A percentile compares a stretch with the other conserved stretches of the same genome.
phyloP scores from a whole-genome alignment of 1,284 basidiomycete species.

The Macrocybe sp. region DNA sequence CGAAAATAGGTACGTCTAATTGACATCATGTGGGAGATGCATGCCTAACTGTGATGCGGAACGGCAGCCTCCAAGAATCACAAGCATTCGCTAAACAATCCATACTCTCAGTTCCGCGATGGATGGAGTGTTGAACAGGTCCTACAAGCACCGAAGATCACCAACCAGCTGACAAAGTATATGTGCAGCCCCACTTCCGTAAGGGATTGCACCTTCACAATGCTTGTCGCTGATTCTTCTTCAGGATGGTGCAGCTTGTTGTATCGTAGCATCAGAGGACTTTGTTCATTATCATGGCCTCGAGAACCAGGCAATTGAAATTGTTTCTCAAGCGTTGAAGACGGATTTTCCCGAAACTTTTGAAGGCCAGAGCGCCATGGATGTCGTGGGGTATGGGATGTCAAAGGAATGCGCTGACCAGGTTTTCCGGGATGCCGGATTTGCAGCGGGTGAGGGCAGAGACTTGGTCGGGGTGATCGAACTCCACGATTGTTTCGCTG shows the following conservation, averaged over 20 bases:
- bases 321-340: constrained; percentile 57
- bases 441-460: constrained; percentile 56
- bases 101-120: constrained; percentile 81
- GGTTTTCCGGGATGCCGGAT: constrained; percentile 71
- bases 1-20: constrained; percentile 61
- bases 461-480: constrained; percentile 83
- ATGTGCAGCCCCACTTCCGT: constrained; percentile 88
- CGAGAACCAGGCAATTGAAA: constrained; percentile 85
- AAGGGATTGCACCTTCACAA: constrained; percentile 5
- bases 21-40: background rate
- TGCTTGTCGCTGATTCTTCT: constrained; percentile 3
- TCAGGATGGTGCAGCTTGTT: constrained; percentile 73
- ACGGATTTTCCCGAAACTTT: constrained; percentile 66
- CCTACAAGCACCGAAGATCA: constrained; percentile 61
- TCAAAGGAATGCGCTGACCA: constrained; percentile 65
- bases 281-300: constrained; percentile 74
- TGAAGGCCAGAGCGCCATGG: constrained; percentile 65
- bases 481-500: constrained; percentile 81
- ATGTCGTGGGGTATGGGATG: constrained; percentile 74
- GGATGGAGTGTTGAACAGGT: constrained; percentile 74
- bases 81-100: constrained; percentile 76
- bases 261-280: constrained; percentile 75
- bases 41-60: background rate
- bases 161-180: constrained; percentile 72
- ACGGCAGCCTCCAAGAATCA: constrained; percentile 78